Percentiles rank a stretch among this genome's conserved stretches.
These are phyloP conservation scores for Colletotrichum horii DNA, from an alignment of 2,329 filamentous ascomycete species.

Conservation along the genomic window DNA sequence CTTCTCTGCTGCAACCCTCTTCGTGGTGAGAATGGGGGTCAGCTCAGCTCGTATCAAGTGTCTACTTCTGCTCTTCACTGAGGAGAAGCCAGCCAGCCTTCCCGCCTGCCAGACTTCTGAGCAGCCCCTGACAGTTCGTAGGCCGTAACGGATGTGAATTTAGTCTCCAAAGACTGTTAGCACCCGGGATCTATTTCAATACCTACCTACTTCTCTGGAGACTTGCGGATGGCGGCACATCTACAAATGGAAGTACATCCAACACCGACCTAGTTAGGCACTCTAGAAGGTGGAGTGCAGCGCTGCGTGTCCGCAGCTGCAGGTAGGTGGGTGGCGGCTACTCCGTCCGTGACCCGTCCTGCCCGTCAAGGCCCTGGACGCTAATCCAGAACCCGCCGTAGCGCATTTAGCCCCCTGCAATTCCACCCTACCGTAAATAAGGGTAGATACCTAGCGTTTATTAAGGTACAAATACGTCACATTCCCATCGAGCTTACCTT, in stretches of 20 bases:
- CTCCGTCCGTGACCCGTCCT: conserved; percentile 14
- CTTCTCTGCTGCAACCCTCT: background rate
- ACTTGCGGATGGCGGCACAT: background rate
- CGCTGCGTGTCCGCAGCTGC: background rate
- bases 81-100: background rate
- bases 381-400: conserved; percentile 9
- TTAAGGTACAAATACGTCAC: conserved; percentile 3
- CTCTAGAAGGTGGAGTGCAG: background rate
- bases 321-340: conserved; percentile 1
- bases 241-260: background rate
- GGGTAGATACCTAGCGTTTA: background rate
- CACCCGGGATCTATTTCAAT: background rate
- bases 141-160: background rate
- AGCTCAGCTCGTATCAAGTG: background rate
- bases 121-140: background rate
- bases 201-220: background rate
- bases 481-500: background rate
- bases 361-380: background rate
- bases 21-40: background rate
- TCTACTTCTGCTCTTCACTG: background rate
- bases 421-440: conserved; percentile 11
- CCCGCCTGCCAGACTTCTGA: background rate
- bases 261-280: background rate
- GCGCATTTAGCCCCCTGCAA: background rate
- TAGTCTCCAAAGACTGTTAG: background rate